Evolutionary conservation across 345 rosid species (phyloP), one percentile per base, ranked within the genome.

Genomic region (Draba incana): DNA sequence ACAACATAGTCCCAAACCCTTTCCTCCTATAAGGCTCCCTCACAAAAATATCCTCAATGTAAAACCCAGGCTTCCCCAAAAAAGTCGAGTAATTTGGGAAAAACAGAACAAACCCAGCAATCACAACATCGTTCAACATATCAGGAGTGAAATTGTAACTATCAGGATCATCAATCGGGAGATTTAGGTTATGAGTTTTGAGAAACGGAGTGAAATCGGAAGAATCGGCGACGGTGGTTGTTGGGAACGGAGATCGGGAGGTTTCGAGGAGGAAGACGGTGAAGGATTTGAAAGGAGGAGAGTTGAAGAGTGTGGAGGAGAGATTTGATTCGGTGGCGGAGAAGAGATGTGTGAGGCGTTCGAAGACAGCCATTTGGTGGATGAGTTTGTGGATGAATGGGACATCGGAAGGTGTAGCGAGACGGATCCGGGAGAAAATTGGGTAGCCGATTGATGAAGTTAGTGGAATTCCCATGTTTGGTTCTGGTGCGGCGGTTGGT

Each of bases 331-430:
- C 97, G 8, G 97, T 90, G 75, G 97, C 97, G 70, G 84, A 49
- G 84, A 64, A 90, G 72, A 78, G 83, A 62, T 91, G 76, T 9
- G 88, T 59, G 4, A 94, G 92, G 4, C 76, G 79, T 60, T 94
- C 96, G 74, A 89, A 94, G 57, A 87, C 88, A 14, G 97, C 97
- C 97, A 94, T 83, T 33, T 84, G 97, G 81, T 86, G 81, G 75
- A 89, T 94, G 13, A 88, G 84, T 49, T 87, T 91, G 92, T 86
- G 90, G 78, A 94, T 84, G 86, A 76, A 82, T 48, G 95, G 95
- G 53, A 86, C 86, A 72, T 94, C 97, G 11, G 76, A 23, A 0
- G 87, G 90, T 0, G 88, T 77, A 5, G 95, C 97, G 27, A 94
- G 92, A 25, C 99, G 95, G 86, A 94, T 84, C 8, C 99, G 82